Base-by-base conservation (phyloP, 1,284 basidiomycete species). In the Cystobasidium slooffiae region DNA sequence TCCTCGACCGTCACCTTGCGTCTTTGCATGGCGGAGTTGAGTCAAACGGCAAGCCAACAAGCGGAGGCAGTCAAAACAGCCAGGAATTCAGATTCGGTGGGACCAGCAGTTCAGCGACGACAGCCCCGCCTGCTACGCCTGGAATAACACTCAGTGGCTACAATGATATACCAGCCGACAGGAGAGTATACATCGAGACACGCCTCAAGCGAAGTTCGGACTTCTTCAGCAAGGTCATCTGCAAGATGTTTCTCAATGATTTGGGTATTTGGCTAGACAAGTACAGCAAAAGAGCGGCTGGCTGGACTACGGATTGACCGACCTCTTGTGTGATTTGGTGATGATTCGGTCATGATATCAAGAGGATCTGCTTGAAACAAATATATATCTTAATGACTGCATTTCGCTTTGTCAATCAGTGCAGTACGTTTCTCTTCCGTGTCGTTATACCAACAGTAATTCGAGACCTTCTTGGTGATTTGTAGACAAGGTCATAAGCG, bases 141-240 rank as follows among this genome's bases (percentile, higher is more conserved):
- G n/a, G 53, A 9, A 56, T 31, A 10, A 16, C 22, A 4, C 14
- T 9, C 22, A 64, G 31, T 14, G 58, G 58, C 9, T 95, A 95
- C 81, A 86, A 86, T 41, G 86, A 87, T 10, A 87, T 96, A 75
- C 86, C 91, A 7, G 72, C 83, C 46, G 88, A 91, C 73, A 81
- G 90, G 72, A 89, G 89, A 73, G 79, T 81, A 44, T 86, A 86
- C 12, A 87, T 93, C 68, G 92, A 96, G 80, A 84, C 86, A 76
- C 90, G 89, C 79, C 86, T 98, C 69, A 88, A 87, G 78, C 88
- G 90, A 74, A 86, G 88, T 7, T 93, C 92, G 18, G 93, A 97
- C 79, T 98, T 98, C 82, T 93, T 97, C 78, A 90, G 90, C 6
- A 90, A 87, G 53, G 93, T 97, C 70, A 87, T 99, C 56, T 85